Conservation (phyloP, 2,329 filamentous ascomycete genomes). For the Penicillium sp. region DNA sequence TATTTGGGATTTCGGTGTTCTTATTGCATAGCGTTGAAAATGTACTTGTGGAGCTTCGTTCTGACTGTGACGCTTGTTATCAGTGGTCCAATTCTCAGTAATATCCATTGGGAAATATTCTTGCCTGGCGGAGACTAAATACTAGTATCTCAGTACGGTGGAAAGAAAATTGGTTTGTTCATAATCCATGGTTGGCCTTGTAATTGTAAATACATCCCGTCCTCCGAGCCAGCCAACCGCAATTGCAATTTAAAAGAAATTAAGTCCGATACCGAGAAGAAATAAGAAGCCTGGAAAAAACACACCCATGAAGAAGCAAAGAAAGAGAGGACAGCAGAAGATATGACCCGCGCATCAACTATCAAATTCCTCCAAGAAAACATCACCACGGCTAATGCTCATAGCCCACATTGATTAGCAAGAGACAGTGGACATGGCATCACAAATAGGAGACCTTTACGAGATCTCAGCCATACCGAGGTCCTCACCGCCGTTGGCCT, state of each 20-base stretch:
- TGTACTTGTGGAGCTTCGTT: not conserved
- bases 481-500: constrained; percentile 56
- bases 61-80: too few relatives aligned
- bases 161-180: not conserved
- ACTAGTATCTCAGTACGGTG: not conserved
- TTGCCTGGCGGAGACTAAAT: too few relatives aligned
- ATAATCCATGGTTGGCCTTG: constrained; percentile 12
- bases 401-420: constrained; percentile 4
- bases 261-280: constrained; percentile 15
- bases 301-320: constrained; percentile 8
- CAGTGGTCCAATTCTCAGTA: too few relatives aligned
- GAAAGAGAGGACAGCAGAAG: constrained; percentile 23
- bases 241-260: constrained; percentile 17
- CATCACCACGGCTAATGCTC: constrained; percentile 3
- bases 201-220: constrained; percentile 27
- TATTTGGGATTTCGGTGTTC: constrained; percentile 1
- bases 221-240: constrained; percentile 12
- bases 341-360: constrained; percentile 33
- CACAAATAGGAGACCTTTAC: constrained; percentile 39
- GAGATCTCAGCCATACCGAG: constrained; percentile 62
- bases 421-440: constrained; percentile 3
- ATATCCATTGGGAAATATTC: too few relatives aligned
- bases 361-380: constrained; percentile 17
- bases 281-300: constrained; percentile 1
- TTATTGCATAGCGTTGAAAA: constrained; percentile 18